Evolutionary conservation across 495 filamentous ascomycete genomes (phyloP).

Genomic region (Hypomontagnella submonticulosa): DNA sequence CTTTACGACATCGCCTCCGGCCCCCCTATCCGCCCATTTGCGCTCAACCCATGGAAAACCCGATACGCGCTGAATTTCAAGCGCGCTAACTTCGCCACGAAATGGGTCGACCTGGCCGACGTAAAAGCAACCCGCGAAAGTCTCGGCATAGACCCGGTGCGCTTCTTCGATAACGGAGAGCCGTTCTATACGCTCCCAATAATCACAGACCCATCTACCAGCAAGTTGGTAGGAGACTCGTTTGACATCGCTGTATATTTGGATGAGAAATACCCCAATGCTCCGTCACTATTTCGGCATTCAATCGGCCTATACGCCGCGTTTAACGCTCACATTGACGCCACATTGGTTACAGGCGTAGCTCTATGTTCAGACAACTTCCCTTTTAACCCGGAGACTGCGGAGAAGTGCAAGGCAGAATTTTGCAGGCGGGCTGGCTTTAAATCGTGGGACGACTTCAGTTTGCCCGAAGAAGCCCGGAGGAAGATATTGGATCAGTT

Average conservation of each 20-base stretch:
- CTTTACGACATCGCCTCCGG: constrained; percentile 68
- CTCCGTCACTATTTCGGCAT: constrained; percentile 33
- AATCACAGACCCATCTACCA: constrained; percentile 60
- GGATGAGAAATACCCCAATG: constrained; percentile 59
- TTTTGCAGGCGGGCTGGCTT: constrained; percentile 59
- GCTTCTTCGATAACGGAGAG: constrained; percentile 66
- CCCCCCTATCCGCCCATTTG: constrained; percentile 51
- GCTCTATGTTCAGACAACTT: not conserved
- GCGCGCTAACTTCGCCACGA: constrained; percentile 59
- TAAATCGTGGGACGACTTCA: constrained; percentile 60
- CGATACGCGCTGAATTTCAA: constrained; percentile 72
- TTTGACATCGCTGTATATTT: constrained; percentile 71
- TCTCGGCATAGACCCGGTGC: constrained; percentile 58
- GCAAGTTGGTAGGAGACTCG: constrained; percentile 64
- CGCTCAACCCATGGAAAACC: constrained; percentile 71
- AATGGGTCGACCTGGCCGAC: constrained; percentile 62
- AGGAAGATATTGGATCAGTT: constrained; percentile 53
- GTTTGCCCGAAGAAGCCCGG: constrained; percentile 55
- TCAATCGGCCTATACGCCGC: constrained; percentile 42
- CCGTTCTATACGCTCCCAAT: constrained; percentile 71
- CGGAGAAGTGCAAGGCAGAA: constrained; percentile 53
- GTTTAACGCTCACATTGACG: constrained; percentile 54
- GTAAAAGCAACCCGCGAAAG: constrained; percentile 57
- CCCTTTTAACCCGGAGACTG: constrained; percentile 56
- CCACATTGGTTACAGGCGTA: not conserved